Evolutionary conservation across 306 rosid species (phyloP).

Genomic region (Begonia masoniana): DNA sequence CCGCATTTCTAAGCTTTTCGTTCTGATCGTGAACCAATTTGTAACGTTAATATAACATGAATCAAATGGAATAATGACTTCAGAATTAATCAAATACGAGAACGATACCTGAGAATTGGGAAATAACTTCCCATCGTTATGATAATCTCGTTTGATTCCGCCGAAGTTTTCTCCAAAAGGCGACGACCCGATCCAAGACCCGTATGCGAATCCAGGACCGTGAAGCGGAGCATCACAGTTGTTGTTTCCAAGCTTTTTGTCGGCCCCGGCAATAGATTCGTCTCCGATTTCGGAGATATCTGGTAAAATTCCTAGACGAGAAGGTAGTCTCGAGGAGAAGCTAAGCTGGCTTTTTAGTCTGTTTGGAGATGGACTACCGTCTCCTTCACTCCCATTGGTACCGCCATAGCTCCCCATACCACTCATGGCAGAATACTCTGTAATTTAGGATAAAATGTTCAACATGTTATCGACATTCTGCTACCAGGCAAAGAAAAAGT

Average conservation of each 20-base stretch:
- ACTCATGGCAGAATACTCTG: conserved; percentile 37
- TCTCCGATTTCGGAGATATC: conserved; percentile 41
- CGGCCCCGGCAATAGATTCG: conserved; percentile 34
- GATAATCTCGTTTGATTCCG: conserved; percentile 42
- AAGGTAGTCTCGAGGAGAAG: conserved; percentile 38
- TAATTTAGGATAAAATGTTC: conserved; percentile 14
- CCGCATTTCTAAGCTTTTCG: conserved; percentile 47
- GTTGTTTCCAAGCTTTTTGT: conserved; percentile 19
- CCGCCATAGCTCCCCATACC: conserved; percentile 30
- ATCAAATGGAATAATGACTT: conserved; percentile 2
- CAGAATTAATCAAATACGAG: conserved; percentile 1
- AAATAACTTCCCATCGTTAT: conserved; percentile 28
- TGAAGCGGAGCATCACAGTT: conserved; percentile 25
- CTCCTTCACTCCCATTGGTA: conserved; percentile 22
- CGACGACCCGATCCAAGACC: conserved; percentile 48
- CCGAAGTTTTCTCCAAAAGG: conserved; percentile 26
- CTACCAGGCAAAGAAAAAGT: no score
- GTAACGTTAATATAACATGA: background rate
- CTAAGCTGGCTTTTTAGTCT: conserved; percentile 45
- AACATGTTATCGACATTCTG: background rate
- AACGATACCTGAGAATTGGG: conserved; percentile 41
- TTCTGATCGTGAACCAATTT: conserved; percentile 24
- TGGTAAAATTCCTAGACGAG: conserved; percentile 50
- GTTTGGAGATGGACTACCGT: conserved; percentile 27
- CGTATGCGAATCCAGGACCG: conserved; percentile 36